Conservation (phyloP, 2,329 filamentous ascomycete species). For the Furcasterigmium sp. region DNA sequence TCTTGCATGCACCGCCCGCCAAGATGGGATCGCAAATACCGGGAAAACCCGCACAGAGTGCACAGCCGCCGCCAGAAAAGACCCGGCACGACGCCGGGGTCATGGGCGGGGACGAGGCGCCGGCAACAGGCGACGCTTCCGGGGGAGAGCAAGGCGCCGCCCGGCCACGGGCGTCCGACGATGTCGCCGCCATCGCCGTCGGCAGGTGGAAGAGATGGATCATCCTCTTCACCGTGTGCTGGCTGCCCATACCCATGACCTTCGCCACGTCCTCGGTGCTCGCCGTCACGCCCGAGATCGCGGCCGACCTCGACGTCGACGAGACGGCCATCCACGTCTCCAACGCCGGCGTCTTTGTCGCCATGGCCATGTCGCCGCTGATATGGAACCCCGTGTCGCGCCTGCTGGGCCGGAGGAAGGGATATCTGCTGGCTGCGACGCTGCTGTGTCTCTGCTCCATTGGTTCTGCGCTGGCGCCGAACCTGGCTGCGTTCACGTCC, state of each 20-base stretch:
- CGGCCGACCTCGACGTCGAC: constrained; percentile 56
- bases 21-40: no score
- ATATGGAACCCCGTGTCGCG: constrained; percentile 68
- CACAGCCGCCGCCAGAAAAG: no score
- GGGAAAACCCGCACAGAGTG: no score
- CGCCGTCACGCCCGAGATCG: constrained; percentile 69
- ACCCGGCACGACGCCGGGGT: no score
- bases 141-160: background rate
- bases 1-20: no score
- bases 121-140: background rate
- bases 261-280: constrained; percentile 75
- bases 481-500: constrained; percentile 54
- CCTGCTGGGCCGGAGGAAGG: constrained; percentile 7
- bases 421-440: constrained; percentile 45
- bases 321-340: constrained; percentile 66
- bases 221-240: constrained; percentile 14
- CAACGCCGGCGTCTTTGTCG: constrained; percentile 70
- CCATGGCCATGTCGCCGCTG: constrained; percentile 66
- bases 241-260: constrained; percentile 49
- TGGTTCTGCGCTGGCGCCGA: constrained; percentile 66
- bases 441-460: constrained; percentile 67
- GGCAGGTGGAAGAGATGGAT: constrained; percentile 12
- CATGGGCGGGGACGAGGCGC: no score
- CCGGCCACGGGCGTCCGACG: constrained; percentile 14
- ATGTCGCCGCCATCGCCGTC: constrained; percentile 11